Evolutionary conservation across 805 yeast genomes (phyloP), one percentile per base, ranked within the genome.

Genomic region (Candida hispaniensis): DNA sequence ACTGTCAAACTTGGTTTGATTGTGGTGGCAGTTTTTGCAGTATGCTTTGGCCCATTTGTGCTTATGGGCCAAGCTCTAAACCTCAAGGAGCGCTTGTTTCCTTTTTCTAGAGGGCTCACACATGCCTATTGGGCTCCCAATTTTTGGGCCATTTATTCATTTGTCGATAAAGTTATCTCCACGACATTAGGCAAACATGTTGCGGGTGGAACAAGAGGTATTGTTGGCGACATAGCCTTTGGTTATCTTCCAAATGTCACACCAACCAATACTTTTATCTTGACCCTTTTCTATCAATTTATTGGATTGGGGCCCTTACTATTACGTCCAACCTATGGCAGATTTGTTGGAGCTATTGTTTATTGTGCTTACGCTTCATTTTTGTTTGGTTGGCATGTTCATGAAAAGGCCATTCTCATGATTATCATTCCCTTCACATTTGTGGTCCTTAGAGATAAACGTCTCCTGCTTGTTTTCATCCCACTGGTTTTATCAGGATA

Each of bases 121-220:
- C 98, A 91, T 58, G 95, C 97, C 0, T 91, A 91, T 59, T 91
- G 98, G 97, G 97, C 98, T 1, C 97, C 99, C 10, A 91, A 91
- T 50, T 63, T 85, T 29, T 91, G 99, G 99, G 95, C 98, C 0
- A 47, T 88, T 7, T 91, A 91, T 56, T 80, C 96, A 2, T 78
- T 81, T 44, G 41, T 67, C 9, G 99, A 91, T 56, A 66, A 93
- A 40, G 50, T 76, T 0, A 25, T 26, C 3, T 25, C 20, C 7
- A 26, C 30, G 15, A 20, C 26, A 3, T 11, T 19, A 15, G 15
- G 17, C 26, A 26, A 25, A 14, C 30, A 30, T 3, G 51, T 55
- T 6, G 18, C 49, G 10, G 60, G 69, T 4, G 69, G 70, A 13
- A 86, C 96, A 0, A 71, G 83, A 45, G 98, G 98, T 2, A 54